These are phyloP conservation scores for Botryotinia narcissicola DNA, from an alignment of 2,329 filamentous ascomycete genomes.

Conservation along the genomic window DNA sequence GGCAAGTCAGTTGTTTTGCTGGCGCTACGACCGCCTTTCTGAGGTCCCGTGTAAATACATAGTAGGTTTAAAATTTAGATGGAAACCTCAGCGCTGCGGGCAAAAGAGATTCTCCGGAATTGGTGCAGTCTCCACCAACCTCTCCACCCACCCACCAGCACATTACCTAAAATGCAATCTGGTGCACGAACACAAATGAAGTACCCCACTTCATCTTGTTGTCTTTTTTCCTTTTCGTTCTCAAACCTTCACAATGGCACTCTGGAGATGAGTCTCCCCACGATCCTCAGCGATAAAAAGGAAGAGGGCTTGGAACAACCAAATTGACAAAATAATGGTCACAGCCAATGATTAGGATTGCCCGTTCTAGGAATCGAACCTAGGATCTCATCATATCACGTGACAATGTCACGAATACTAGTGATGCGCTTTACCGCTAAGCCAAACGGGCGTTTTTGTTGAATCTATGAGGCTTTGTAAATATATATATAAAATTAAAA, in stretches of 20 bases:
- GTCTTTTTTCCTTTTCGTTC: neutral
- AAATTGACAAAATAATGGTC: neutral
- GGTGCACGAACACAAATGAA: neutral
- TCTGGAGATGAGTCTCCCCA: neutral
- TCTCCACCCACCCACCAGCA: neutral
- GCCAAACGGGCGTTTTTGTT: constrained; percentile 16
- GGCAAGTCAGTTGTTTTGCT: neutral
- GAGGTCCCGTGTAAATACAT: neutral
- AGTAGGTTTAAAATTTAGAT: neutral
- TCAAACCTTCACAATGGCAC: neutral
- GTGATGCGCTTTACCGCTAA: constrained; percentile 19
- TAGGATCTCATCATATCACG: constrained; percentile 9
- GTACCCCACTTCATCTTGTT: neutral
- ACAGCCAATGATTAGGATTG: rapidly evolving
- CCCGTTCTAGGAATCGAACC: constrained; percentile 17
- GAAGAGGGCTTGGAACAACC: neutral
- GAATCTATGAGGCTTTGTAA: too few species aligned
- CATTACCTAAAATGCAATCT: neutral
- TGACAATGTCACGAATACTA: neutral
- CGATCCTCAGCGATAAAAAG: neutral
- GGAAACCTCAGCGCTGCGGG: neutral
- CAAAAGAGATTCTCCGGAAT: neutral
- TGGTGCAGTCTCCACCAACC: neutral
- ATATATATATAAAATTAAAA: rapidly evolving
- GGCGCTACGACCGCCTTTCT: neutral